Evolutionary conservation across 768 basidiomycete species (phyloP), one percentile per base, ranked within the genome.

Genomic region (Suillus decipiens): DNA sequence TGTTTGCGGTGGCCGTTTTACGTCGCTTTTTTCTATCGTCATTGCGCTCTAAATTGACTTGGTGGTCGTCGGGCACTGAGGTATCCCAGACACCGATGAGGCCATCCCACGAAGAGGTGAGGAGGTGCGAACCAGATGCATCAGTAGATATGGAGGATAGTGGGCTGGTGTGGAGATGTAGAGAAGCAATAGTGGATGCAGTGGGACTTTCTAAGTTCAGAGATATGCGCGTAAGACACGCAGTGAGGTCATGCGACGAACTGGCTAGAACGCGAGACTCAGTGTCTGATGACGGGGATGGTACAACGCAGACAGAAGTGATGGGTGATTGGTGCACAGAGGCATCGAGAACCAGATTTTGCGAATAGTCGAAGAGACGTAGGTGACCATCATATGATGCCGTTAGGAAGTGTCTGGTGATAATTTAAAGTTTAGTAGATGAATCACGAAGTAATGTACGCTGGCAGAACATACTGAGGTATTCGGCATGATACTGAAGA

Each of bases 61-160:
- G 89, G 69, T 95, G 90, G 3, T 76, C 68, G 0, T 75, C 68
- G 0, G 93, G 89, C 39, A 90, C 79, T 1, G 72, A 69, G 4
- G 87, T 87, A 64, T 89, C 86, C 89, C 89, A 99, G 5, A 95
- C 68, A 2, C 94, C 93, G 61, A 99, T 82, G 17, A 95, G 80
- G 10, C 85, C 82, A 69, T 99, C 96, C 94, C 95, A 96, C 0
- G 91, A 91, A 0, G 90, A 83, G 0, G 94, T 95, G 39, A 99
- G 79, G 19, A 99, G 78, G 63, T 88, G 84, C 2, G 83, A 78
- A 2, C 90, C 87, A 10, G 80, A 69, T 9, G 73, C 41, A 61
- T 86, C 85, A 0, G 89, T 73, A 0, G 86, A 69, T 45, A 98
- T 78, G 12, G 87, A 89, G 0, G 95, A 89, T 39, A 98, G 77